Evolutionary conservation across 108 stramenopile species (phyloP), one percentile per base, ranked within the genome.

Genomic region (Cyclostephanos tholiformis): DNA sequence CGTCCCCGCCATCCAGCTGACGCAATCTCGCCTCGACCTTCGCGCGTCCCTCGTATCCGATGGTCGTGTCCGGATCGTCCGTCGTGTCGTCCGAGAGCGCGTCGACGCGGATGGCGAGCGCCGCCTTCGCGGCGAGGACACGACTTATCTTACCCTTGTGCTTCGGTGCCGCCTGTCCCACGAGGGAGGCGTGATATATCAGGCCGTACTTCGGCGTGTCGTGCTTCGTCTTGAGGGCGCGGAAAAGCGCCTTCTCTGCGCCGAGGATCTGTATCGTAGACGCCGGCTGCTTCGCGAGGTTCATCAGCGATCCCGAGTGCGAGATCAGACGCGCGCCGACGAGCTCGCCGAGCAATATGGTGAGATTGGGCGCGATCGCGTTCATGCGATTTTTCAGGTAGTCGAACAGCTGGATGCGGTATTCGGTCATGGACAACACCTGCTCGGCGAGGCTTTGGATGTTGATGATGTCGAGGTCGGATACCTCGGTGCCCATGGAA

Each of bases 141-240:
- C 99, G 95, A 68, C 92, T 90, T 51, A 99, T 98, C 85, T 99
- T 99, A 39, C 99, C 99, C 86, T 99, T 99, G 87, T 98, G 85
- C 91, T 99, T 99, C 14, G 98, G 98, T 43, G 95, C 87, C 12
- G 98, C 95, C 80, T 99, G 99, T 53, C 99, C 99, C 56, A 99
- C 96, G 38, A 99, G 92, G 44, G 97, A 97, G 16, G 98, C 98
- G 78, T 99, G 99, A 75, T 99, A 99, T 76, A 99, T 99, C 48
- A 99, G 89, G 36, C 99, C 99, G 82, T 99, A 99, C 87, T 99
- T 99, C 50, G 99, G 99, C 20, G 99, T 99, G 86, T 99, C 98
- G 64, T 98, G 97, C 87, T 99, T 99, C 25, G 99, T 99, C 85
- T 99, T 99, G 57, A 99, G 94, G 30, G 99, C 99, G n/a, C 99